Evolutionary conservation across 768 basidiomycete species (phyloP).

Genomic region (Macrolepiota albuminosa): DNA sequence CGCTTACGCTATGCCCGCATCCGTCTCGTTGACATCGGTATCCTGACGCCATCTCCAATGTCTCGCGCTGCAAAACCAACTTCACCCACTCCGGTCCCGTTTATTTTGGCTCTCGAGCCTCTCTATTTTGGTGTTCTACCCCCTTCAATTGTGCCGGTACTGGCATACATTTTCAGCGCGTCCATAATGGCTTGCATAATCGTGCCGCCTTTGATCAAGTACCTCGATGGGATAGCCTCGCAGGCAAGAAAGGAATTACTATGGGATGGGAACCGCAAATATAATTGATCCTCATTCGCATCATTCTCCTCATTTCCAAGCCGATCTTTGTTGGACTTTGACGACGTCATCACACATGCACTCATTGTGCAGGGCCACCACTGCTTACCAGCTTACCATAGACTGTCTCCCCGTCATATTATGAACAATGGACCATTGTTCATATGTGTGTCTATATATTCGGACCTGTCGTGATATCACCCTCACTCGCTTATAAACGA

Average conservation of each 20-base stretch:
- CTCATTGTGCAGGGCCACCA: too few relatives aligned
- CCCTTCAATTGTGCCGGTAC: slow-evolving; percentile 38
- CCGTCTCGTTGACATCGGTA: slow-evolving; percentile 46
- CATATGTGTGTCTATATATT: too few relatives aligned
- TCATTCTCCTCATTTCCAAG: background rate
- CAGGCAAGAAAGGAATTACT: slow-evolving; percentile 20
- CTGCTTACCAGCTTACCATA: too few relatives aligned
- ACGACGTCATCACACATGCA: too few relatives aligned
- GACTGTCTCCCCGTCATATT: too few relatives aligned
- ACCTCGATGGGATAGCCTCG: slow-evolving; percentile 21
- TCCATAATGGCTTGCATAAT: slow-evolving; percentile 19
- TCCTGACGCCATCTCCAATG: slow-evolving; percentile 34
- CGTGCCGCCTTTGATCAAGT: slow-evolving; percentile 19
- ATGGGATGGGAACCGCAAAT: background rate
- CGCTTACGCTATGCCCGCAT: slow-evolving; percentile 55
- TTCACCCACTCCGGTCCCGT: slow-evolving; percentile 34
- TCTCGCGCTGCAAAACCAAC: slow-evolving; percentile 11
- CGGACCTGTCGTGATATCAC: too few relatives aligned
- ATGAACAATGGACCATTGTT: too few relatives aligned
- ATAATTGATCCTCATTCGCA: slow-evolving; percentile 1
- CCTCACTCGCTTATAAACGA: too few relatives aligned
- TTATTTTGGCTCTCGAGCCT: slow-evolving; percentile 55
- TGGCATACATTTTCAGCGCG: slow-evolving; percentile 25
- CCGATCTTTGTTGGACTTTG: background rate
- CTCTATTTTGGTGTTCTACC: slow-evolving; percentile 57